Conservation (phyloP, 2,329 filamentous ascomycete genomes). For the Microthyrium microscopicum region DNA sequence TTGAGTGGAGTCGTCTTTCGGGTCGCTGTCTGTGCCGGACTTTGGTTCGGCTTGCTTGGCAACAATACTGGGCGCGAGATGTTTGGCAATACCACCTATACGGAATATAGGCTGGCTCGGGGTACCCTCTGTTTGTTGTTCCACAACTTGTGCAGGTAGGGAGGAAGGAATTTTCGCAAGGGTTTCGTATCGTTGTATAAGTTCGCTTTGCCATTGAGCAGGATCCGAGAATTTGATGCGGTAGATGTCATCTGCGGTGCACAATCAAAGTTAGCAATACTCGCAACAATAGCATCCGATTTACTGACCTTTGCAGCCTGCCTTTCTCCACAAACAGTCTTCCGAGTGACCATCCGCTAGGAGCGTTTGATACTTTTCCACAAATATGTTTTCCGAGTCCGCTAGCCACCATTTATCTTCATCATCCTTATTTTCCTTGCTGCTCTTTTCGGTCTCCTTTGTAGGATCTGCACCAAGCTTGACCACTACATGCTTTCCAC, state of each 20-base stretch:
- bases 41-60: background rate
- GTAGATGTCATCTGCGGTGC: slow-evolving; percentile 47
- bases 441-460: slow-evolving; percentile 33
- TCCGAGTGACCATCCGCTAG: slow-evolving; percentile 62
- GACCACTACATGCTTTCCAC: slow-evolving; percentile 68
- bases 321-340: slow-evolving; percentile 70
- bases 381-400: slow-evolving; percentile 43
- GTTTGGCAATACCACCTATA: slow-evolving; percentile 3
- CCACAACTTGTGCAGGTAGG: slow-evolving; percentile 12
- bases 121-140: slow-evolving; percentile 1
- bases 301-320: slow-evolving; percentile 76
- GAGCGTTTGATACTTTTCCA: slow-evolving; percentile 58
- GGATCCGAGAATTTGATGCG: slow-evolving; percentile 31
- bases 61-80: background rate
- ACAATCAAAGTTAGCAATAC: slow-evolving; percentile 11
- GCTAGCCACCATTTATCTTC: slow-evolving; percentile 18
- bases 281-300: slow-evolving; percentile 9
- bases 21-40: background rate
- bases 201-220: slow-evolving; percentile 19
- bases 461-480: slow-evolving; percentile 39
- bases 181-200: slow-evolving; percentile 24
- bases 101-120: background rate
- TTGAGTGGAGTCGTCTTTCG: background rate
- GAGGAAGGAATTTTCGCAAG: slow-evolving; percentile 18
- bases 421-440: slow-evolving; percentile 34